A percentile compares a stretch with the other conserved stretches of the same genome.
phyloP scores from a whole-genome alignment of 108 stramenopile genomes.

The Cyclotella baltica region DNA sequence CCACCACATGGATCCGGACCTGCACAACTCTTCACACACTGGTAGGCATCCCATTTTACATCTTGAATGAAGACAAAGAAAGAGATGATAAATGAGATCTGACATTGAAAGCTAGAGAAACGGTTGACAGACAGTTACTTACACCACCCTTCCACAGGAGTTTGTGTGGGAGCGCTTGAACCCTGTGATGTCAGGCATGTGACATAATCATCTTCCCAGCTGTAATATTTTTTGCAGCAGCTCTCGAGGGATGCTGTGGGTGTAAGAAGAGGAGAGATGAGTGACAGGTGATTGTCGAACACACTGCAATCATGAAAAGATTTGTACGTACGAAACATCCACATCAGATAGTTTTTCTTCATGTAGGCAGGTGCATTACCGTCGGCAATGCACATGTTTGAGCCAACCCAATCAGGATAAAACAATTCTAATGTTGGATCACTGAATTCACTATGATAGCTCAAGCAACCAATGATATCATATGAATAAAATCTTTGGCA shows the following conservation, averaged over 20 bases:
- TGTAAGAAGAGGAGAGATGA: neutral
- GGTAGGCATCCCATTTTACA: slow-evolving; percentile 7
- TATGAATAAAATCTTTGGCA: slow-evolving; percentile 15
- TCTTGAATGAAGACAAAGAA: neutral
- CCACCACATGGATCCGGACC: slow-evolving; percentile 10
- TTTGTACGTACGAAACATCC: slow-evolving; percentile 16
- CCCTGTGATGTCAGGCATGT: slow-evolving; percentile 1
- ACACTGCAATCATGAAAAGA: neutral
- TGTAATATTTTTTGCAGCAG: slow-evolving; percentile 15
- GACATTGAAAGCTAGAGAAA: neutral
- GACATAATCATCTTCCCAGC: slow-evolving; percentile 5
- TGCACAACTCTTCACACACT: slow-evolving; percentile 24
- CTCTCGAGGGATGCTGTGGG: neutral
- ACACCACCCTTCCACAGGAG: neutral
- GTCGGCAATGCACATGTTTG: slow-evolving; percentile 6
- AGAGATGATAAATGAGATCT: neutral
- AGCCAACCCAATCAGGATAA: slow-evolving; percentile 19
- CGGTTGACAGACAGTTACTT: neutral
- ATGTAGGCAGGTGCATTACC: slow-evolving; percentile 23
- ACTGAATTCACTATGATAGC: neutral
- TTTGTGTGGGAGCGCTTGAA: neutral
- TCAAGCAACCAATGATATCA: slow-evolving; percentile 6
- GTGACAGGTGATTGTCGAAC: neutral
- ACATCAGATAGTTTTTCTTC: neutral
- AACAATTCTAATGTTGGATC: neutral